phyloP scores from a whole-genome alignment of 2,329 filamentous ascomycete species.

The Truncatella angustata region DNA sequence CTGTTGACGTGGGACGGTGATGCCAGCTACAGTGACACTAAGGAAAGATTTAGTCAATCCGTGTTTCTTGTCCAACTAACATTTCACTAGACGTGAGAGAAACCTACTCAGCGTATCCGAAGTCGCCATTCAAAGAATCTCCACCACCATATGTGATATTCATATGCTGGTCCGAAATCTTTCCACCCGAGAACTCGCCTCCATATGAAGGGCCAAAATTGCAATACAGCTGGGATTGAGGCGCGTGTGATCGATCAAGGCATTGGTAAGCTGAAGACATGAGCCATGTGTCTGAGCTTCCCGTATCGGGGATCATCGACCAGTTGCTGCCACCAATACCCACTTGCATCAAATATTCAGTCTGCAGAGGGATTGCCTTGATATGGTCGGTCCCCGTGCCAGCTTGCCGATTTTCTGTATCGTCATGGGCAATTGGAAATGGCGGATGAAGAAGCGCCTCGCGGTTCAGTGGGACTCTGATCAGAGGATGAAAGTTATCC shows the following conservation, averaged over 20 bases:
- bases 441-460: slow-evolving; percentile 12
- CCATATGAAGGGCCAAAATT: slow-evolving; percentile 26
- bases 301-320: slow-evolving; percentile 29
- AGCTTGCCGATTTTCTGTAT: slow-evolving; percentile 12
- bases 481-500: slow-evolving; percentile 18
- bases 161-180: slow-evolving; percentile 24
- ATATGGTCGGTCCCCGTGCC: slow-evolving; percentile 20
- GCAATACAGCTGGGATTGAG: slow-evolving; percentile 20
- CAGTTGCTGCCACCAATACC: slow-evolving; percentile 21
- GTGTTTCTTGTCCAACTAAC: too few species aligned
- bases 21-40: slow-evolving; percentile 26
- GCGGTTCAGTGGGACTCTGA: slow-evolving; percentile 12
- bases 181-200: slow-evolving; percentile 27
- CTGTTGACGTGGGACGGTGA: slow-evolving; percentile 28
- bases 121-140: slow-evolving; percentile 26
- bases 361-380: slow-evolving; percentile 18
- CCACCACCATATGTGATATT: slow-evolving; percentile 28
- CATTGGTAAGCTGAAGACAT: slow-evolving; percentile 25
- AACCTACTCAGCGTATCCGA: slow-evolving; percentile 29
- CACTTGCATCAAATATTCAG: slow-evolving; percentile 29
- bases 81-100: background rate
- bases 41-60: background rate
- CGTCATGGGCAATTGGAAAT: slow-evolving; percentile 11
- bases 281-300: slow-evolving; percentile 30
- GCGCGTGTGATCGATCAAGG: slow-evolving; percentile 19